Evolutionary conservation across 345 rosid genomes (phyloP), one percentile per base, ranked within the genome.

Genomic region (Alliaria petiolata): DNA sequence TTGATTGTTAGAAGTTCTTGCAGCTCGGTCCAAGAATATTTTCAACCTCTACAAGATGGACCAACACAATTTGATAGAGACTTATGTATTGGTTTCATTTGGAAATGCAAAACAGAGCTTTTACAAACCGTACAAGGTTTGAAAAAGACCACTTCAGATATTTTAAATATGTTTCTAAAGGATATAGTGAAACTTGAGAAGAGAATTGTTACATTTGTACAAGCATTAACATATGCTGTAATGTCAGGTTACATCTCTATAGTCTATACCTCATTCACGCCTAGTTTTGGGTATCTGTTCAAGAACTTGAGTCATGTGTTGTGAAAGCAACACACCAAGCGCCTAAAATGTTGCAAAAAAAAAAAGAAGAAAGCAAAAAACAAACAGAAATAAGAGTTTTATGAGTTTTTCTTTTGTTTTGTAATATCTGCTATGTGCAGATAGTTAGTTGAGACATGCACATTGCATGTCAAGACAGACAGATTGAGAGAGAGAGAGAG

Each of bases 401-500:
- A 14, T 55, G 34, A 11, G 1, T 31, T 70, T 13, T 16, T 1
- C 0, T 42, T 31, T 31, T 4, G n/a, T 33, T 55, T 58, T 16
- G 40, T 16, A 38, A 15, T 14, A 31, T 61, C 45, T 70, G 22
- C 3, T 60, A 69, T 26, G 33, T 49, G 60, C 59, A 60, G 20
- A 70, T 5, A 61, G 76, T 59, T 65, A 49, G 78, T 60, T 75
- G 57, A 14, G 26, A 26, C 78, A 75, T 75, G 74, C 35, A 67
- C 47, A 59, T 12, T 51, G 17, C 78, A 75, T 75, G 78, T 60
- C 56, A 58, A 75, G 68, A 67, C 70, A 69, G 19, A 44, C 15
- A 68, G 40, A 75, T 53, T 67, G 67, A 74, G 78, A 74, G 54
- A 40, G 13, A 74, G 39, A 34, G 6, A 67, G 78, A 75, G 73